A percentile compares a stretch with the other conserved stretches of the same genome.
phyloP scores from a whole-genome alignment of 176 grass and related monocot genomes.

The Oryza coarctata region DNA sequence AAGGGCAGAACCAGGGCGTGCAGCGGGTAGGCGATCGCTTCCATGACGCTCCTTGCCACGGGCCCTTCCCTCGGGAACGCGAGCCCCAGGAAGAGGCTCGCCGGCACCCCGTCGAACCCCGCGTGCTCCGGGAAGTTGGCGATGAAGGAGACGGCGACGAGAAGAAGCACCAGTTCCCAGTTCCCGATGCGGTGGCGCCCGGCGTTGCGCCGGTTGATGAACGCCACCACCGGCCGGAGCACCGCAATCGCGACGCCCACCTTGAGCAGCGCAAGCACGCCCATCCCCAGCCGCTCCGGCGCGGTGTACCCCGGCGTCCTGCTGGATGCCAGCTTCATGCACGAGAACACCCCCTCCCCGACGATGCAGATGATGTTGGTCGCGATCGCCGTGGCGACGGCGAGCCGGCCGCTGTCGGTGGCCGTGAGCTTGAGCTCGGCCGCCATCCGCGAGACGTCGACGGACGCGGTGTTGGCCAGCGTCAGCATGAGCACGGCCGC shows the following conservation, averaged over 20 bases:
- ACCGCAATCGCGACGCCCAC: not conserved
- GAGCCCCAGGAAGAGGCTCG: constrained; percentile 41
- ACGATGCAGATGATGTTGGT: constrained; percentile 53
- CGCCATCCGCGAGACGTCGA: constrained; percentile 40
- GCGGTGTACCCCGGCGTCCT: constrained; percentile 15
- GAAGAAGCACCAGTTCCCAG: constrained; percentile 41
- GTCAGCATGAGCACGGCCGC: constrained; percentile 52
- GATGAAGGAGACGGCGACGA: constrained; percentile 29
- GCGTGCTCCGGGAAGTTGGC: constrained; percentile 8
- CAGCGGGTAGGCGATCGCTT: constrained; percentile 37
- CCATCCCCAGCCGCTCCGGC: constrained; percentile 24
- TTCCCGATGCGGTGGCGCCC: constrained; percentile 39
- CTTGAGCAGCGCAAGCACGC: constrained; percentile 33
- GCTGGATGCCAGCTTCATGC: constrained; percentile 44
- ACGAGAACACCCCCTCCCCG: constrained; percentile 38
- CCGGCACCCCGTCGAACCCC: constrained; percentile 45
- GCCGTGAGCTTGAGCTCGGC: constrained; percentile 27
- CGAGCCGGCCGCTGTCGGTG: constrained; percentile 33
- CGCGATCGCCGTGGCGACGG: constrained; percentile 23
- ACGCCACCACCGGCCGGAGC: constrained; percentile 29
- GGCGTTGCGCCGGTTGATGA: constrained; percentile 48
- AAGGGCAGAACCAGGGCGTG: constrained; percentile 41
- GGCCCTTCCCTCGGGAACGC: constrained; percentile 50
- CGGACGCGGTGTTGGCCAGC: constrained; percentile 36
- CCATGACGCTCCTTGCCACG: constrained; percentile 38